Conservation (phyloP, 2,329 filamentous ascomycete genomes). For the Cladorrhinum sp. region DNA sequence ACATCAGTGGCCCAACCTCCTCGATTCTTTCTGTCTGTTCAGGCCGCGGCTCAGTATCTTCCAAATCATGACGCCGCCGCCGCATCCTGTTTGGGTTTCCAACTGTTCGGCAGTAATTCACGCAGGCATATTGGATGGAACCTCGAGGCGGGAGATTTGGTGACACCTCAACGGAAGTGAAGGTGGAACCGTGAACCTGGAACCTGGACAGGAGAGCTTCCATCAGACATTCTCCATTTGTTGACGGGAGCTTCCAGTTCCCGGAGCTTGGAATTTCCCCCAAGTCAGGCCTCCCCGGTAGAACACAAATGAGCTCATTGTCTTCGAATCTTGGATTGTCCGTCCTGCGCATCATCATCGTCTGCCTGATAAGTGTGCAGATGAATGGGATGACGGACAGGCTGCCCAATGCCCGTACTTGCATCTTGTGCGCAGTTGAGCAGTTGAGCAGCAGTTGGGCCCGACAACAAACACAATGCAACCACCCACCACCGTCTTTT, state of each 20-base stretch:
- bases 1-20: conserved; percentile 23
- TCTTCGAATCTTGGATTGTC: background rate
- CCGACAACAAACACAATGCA: background rate
- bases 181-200: background rate
- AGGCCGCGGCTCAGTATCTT: background rate
- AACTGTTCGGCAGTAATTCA: too few species aligned
- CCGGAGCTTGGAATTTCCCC: background rate
- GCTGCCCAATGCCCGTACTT: background rate
- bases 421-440: background rate
- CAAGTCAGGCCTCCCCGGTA: background rate
- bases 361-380: background rate
- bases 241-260: too few species aligned
- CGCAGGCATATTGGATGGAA: too few species aligned
- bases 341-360: background rate
- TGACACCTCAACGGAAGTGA: background rate
- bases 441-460: background rate
- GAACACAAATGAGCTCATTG: background rate
- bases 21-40: conserved; percentile 13
- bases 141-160: background rate
- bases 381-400: background rate
- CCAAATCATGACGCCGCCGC: background rate
- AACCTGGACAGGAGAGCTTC: too few species aligned
- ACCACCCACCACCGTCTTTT: background rate
- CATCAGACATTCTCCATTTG: too few species aligned
- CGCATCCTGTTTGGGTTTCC: too few species aligned